phyloP scores from a whole-genome alignment of 2,329 filamentous ascomycete species.

The Colletotrichum higginsianum region DNA sequence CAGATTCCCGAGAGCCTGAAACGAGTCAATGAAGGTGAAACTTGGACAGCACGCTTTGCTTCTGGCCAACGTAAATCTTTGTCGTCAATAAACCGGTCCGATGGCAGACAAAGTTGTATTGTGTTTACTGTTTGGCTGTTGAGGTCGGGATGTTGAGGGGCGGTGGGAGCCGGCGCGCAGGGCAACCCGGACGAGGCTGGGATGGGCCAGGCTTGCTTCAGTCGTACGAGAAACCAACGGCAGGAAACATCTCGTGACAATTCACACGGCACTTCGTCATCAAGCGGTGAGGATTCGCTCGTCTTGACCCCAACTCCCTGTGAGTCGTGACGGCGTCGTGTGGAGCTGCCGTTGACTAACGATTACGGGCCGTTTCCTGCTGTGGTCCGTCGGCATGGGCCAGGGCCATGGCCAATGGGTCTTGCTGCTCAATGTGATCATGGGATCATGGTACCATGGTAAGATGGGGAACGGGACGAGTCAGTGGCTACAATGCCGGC shows the following conservation, averaged over 20 bases:
- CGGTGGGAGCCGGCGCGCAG: constrained; percentile 9
- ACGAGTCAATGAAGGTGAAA: constrained; percentile 39
- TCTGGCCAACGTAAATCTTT: constrained; percentile 22
- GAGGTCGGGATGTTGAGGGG: constrained; percentile 25
- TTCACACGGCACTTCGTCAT: constrained; percentile 33
- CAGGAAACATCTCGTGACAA: constrained; percentile 37
- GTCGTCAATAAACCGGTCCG: constrained; percentile 16
- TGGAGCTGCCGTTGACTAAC: constrained; percentile 40
- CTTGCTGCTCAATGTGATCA: background rate
- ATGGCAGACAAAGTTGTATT: background rate
- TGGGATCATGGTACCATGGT: constrained; percentile 19
- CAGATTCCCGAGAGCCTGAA: constrained; percentile 32
- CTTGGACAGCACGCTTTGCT: constrained; percentile 18
- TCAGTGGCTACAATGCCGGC: constrained; percentile 18
- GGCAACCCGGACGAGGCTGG: constrained; percentile 26
- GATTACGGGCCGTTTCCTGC: constrained; percentile 40
- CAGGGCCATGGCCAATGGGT: background rate
- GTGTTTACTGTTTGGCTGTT: constrained; percentile 16
- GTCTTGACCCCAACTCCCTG: constrained; percentile 16
- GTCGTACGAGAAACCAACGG: constrained; percentile 27
- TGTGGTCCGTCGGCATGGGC: constrained; percentile 25
- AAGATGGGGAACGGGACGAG: constrained; percentile 31
- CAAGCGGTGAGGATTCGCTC: constrained; percentile 41
- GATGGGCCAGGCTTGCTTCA: constrained; percentile 11
- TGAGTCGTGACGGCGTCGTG: constrained; percentile 8